Conservation (phyloP, 305 asterid species). For the Rubia tinctorum region DNA sequence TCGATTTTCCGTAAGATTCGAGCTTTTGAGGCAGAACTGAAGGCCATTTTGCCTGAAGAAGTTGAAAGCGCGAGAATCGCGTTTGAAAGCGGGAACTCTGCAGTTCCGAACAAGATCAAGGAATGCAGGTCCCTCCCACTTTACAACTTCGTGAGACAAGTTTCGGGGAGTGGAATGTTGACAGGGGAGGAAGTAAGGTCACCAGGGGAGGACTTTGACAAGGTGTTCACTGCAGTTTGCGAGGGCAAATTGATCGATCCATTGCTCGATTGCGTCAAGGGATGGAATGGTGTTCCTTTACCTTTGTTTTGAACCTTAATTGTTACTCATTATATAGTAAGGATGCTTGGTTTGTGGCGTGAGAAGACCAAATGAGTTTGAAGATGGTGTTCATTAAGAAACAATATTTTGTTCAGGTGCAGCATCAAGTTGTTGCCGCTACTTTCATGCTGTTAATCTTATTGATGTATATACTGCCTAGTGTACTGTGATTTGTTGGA, state of each 20-base stretch:
- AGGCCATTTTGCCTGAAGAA: constrained; percentile 48
- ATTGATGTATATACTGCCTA: too few species aligned
- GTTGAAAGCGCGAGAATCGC: constrained; percentile 50
- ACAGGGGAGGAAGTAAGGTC: constrained; percentile 28
- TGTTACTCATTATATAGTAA: background rate
- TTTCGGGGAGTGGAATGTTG: constrained; percentile 17
- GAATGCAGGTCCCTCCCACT: constrained; percentile 33
- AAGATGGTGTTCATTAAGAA: background rate
- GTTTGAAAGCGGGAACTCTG: constrained; percentile 20
- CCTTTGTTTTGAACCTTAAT: background rate
- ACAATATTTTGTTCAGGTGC: too few species aligned
- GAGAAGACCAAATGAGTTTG: background rate
- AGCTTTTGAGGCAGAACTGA: constrained; percentile 61
- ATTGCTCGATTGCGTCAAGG: constrained; percentile 22
- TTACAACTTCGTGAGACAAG: constrained; percentile 28
- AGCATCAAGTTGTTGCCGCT: too few species aligned
- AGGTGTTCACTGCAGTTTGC: constrained; percentile 30
- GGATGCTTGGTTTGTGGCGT: background rate
- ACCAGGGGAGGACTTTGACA: constrained; percentile 33
- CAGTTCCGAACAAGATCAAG: constrained; percentile 24
- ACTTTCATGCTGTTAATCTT: too few species aligned
- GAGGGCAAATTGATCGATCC: constrained; percentile 26
- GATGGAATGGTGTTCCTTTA: constrained; percentile 34
- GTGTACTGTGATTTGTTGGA: too few species aligned
- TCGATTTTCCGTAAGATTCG: constrained; percentile 63